Base-by-base conservation (phyloP, 805 yeast species). In the Zygosaccharomyces lentus region DNA sequence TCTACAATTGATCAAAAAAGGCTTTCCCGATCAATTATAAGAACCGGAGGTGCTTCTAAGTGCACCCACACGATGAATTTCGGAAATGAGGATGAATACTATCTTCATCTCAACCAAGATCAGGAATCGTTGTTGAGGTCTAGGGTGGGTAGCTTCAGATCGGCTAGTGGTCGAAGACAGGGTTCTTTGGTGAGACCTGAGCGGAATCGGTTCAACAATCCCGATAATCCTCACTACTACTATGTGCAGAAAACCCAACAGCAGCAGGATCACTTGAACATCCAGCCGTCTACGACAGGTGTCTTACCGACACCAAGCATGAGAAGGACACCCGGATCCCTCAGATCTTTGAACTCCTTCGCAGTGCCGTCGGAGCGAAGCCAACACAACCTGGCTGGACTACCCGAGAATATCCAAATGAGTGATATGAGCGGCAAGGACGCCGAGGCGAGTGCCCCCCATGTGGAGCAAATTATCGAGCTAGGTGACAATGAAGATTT, bases 131-230 rank as follows among this genome's bases (percentile, higher is more conserved):
- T 68, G 12, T 53, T 70, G 30, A 64, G 59, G 6, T 46, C 60
- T 1, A 51, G 62, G 35, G 49, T 42, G 16, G 47, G 47, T 15
- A 45, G 50, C 3, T 23, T 21, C 16, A 46, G 42, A 26, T 50
- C 59, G 1, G 54, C 45, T 8, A 42, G 49, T 12, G 57, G 64
- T 44, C 39, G 57, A 51, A 39, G 69, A 59, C 56, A 64, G 58
- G 61, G 79, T 54, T 85, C 96, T 0, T 70, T 91, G 50, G 84
- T 91, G 26, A 76, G 87, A 50, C 95, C 95, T 3, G 98, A 91
- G 59, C 78, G 98, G 54, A 81, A 84, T 32, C 68, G 80, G 39
- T 60, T 76, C 43, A 75, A 80, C 51, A 74, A 80, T 55, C 80
- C 77, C n/a, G 75, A 74, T 43, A 85, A 86, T 61, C 93, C 91